Percentiles rank a stretch among this genome's conserved stretches.
phyloP scores from a whole-genome alignment of 805 yeast species.

The Starmerella potacharoeniae region DNA sequence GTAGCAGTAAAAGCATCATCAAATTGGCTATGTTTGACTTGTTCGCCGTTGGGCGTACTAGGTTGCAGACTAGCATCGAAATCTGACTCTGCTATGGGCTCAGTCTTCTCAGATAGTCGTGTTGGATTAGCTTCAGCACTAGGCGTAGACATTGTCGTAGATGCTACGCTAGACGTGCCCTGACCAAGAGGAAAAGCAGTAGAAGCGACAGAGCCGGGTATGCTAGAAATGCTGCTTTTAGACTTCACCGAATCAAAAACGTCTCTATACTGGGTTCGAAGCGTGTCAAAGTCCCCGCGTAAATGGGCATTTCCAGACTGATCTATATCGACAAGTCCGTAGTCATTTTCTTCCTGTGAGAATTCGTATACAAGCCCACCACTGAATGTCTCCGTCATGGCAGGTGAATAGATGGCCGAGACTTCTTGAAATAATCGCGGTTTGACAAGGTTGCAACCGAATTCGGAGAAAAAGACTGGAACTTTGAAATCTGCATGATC shows the following conservation, averaged over 20 bases:
- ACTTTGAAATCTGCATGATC: constrained; percentile 58
- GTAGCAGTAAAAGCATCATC: too few species aligned
- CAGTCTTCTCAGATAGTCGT: too few species aligned
- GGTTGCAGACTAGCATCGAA: too few species aligned
- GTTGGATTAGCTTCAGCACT: too few species aligned
- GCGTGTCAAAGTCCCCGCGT: constrained; percentile 42
- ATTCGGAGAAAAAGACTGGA: constrained; percentile 84
- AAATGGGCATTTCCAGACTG: constrained; percentile 34
- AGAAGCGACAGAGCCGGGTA: not conserved
- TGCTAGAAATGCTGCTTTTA: not conserved
- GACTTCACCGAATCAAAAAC: not conserved
- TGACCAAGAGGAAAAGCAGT: too few species aligned
- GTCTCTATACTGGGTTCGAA: constrained; percentile 26
- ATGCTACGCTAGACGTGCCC: too few species aligned
- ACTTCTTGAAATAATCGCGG: constrained; percentile 78
- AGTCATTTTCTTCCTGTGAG: constrained; percentile 66
- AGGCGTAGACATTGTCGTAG: too few species aligned
- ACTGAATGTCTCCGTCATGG: constrained; percentile 65
- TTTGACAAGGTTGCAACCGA: constrained; percentile 72
- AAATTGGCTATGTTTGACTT: too few species aligned
- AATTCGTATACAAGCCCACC: constrained; percentile 82
- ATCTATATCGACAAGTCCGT: constrained; percentile 57
- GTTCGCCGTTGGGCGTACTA: too few species aligned
- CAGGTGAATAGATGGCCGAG: constrained; percentile 49
- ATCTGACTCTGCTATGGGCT: too few species aligned